These are phyloP conservation scores for Paraurostyla sp. DNA, from an alignment of 73 alveolate species.

Conservation along the genomic window DNA sequence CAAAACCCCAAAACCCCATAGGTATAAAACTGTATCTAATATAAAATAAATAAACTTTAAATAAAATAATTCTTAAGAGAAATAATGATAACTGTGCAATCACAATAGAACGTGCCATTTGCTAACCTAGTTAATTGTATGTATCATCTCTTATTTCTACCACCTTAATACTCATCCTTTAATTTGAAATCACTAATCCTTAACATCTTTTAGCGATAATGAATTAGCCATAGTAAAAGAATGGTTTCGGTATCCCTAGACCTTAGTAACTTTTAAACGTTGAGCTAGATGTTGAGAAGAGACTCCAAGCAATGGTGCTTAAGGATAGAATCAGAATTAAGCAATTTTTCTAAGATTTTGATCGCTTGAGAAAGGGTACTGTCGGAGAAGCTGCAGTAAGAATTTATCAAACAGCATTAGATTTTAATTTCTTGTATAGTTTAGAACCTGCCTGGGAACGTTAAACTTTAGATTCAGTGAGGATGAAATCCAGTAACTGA, in stretches of 20 bases:
- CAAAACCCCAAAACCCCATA: too few relatives aligned
- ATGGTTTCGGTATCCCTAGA: not conserved
- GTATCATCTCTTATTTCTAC: not conserved
- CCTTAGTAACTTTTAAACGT: constrained; percentile 45
- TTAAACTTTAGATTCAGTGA: constrained; percentile 75
- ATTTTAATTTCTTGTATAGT: constrained; percentile 56
- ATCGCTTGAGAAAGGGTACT: constrained; percentile 94
- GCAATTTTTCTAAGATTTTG: constrained; percentile 93
- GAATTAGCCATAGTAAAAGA: not conserved
- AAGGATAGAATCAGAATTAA: constrained; percentile 88
- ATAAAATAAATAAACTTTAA: not conserved
- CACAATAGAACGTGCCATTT: not conserved
- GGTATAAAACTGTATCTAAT: too few relatives aligned
- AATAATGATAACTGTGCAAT: not conserved
- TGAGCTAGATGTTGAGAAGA: constrained; percentile 73
- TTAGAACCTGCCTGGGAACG: constrained; percentile 82
- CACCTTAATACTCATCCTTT: not conserved
- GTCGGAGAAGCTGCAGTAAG: constrained; percentile 91
- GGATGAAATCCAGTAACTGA: constrained; percentile 76
- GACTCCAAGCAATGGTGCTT: constrained; percentile 80
- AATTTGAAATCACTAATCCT: not conserved
- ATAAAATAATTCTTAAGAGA: constrained; percentile 2
- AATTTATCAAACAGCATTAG: constrained; percentile 33
- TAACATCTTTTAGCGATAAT: not conserved
- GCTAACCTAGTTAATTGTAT: not conserved